Percentiles rank a stretch among this genome's conserved stretches.
Evolutionary conservation across 2,329 filamentous ascomycete species (phyloP).

Genomic region (Gaeumannomyces sp.): DNA sequence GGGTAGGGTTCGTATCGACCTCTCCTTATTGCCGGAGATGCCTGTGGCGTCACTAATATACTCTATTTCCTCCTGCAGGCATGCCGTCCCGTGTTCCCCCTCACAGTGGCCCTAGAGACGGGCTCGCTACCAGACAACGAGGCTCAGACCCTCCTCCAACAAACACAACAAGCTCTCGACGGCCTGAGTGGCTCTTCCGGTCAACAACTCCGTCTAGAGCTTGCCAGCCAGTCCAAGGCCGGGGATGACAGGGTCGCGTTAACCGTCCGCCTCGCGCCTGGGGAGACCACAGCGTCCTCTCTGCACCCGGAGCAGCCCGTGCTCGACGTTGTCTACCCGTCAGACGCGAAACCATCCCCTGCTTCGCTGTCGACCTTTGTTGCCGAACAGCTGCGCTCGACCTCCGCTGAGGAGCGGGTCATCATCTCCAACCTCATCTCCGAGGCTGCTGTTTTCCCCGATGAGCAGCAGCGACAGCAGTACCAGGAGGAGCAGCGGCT

Average conservation of each 20-base stretch:
- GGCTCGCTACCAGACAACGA: conserved; percentile 59
- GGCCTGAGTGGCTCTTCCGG: conserved; percentile 80
- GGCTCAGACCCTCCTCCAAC: conserved; percentile 64
- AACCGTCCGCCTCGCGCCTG: conserved; percentile 63
- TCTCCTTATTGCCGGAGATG: neutral
- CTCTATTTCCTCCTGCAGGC: conserved; percentile 46
- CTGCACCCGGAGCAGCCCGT: conserved; percentile 64
- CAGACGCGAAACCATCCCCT: conserved; percentile 58
- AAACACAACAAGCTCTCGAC: conserved; percentile 82
- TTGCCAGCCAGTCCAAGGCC: conserved; percentile 29
- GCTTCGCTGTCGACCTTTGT: conserved; percentile 71
- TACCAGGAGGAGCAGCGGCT: neutral
- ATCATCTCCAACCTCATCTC: conserved; percentile 72
- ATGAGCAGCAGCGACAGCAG: conserved; percentile 19
- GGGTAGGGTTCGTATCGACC: conserved; percentile 59
- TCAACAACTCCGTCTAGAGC: conserved; percentile 71
- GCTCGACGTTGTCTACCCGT: conserved; percentile 72
- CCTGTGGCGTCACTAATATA: neutral
- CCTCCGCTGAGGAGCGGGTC: conserved; percentile 84
- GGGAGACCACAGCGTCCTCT: conserved; percentile 52
- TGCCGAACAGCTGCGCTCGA: conserved; percentile 66
- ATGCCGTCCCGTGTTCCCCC: conserved; percentile 81
- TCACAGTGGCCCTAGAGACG: conserved; percentile 73
- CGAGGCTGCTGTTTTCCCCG: conserved; percentile 22
- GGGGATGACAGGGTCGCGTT: conserved; percentile 54